These are phyloP conservation scores for Jamesozyma jinghongensis DNA, from an alignment of 805 yeast genomes.

Conservation along the genomic window DNA sequence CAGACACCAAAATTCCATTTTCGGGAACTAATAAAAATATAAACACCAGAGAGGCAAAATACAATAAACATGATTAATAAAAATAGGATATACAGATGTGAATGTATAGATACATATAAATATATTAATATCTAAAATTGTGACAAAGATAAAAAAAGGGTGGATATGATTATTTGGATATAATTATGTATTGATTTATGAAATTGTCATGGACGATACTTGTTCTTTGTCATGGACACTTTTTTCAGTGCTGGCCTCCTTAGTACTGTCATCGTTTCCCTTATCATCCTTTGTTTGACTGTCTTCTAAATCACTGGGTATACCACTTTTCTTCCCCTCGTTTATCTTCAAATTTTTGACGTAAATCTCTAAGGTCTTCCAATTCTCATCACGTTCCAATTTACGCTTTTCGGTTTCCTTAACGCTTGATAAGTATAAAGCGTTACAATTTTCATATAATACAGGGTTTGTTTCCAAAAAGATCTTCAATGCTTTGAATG, in stretches of 20 bases:
- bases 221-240: not conserved
- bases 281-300: not conserved
- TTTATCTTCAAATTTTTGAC: slow-evolving; percentile 33
- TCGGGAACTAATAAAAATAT: too few species aligned
- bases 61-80: too few species aligned
- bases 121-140: too few species aligned
- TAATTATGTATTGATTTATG: not conserved
- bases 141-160: not conserved
- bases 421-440: slow-evolving; percentile 69
- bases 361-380: slow-evolving; percentile 59
- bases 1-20: too few species aligned
- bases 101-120: not conserved
- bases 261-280: not conserved
- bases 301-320: not conserved
- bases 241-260: not conserved
- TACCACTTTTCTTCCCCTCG: slow-evolving; percentile 4
- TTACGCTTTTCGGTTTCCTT: slow-evolving; percentile 63
- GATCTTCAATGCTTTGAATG: slow-evolving; percentile 81
- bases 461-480: slow-evolving; percentile 90
- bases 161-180: not conserved
- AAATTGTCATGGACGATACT: not conserved
- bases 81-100: not conserved
- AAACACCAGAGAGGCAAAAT: not conserved
- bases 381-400: slow-evolving; percentile 53
- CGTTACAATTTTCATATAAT: slow-evolving; percentile 86